A percentile compares a stretch with the other conserved stretches of the same genome.
Conservation (phyloP, 306 rosid genomes). For the Prunus davidiana region DNA sequence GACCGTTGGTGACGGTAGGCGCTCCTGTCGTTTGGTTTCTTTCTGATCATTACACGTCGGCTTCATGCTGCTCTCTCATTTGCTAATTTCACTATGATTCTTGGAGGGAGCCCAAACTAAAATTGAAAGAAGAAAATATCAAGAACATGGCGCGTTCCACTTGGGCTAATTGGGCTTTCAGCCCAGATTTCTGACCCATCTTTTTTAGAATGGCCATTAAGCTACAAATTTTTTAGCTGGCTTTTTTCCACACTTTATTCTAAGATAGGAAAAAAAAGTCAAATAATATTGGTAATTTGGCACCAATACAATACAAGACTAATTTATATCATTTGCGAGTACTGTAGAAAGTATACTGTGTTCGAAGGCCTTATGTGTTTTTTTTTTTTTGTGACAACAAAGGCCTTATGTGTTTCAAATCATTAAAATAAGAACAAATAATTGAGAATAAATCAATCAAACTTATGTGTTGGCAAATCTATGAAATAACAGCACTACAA, state of each 20-base stretch:
- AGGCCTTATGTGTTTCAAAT: not conserved
- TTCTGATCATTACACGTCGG: slow-evolving; percentile 44
- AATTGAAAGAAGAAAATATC: not conserved
- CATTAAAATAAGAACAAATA: not conserved
- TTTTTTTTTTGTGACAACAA: too few relatives aligned
- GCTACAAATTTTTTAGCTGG: too few relatives aligned
- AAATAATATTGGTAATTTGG: too few relatives aligned
- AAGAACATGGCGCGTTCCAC: too few relatives aligned
- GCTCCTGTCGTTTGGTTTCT: slow-evolving; percentile 48
- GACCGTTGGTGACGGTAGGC: slow-evolving; percentile 30
- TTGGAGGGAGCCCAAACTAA: not conserved
- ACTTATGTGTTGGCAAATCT: not conserved
- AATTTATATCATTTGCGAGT: not conserved
- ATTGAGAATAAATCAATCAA: not conserved
- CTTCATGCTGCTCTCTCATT: not conserved
- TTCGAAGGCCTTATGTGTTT: too few relatives aligned
- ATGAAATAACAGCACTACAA: not conserved
- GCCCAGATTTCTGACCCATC: not conserved
- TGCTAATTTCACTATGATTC: not conserved
- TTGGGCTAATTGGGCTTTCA: not conserved
- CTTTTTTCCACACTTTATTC: too few relatives aligned
- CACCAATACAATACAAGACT: too few relatives aligned
- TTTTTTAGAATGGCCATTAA: not conserved
- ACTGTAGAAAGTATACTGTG: not conserved
- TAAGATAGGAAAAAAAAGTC: too few relatives aligned